These are phyloP conservation scores for Pseudocercospora fijiensis DNA, from an alignment of 2,329 filamentous ascomycete genomes.

Conservation along the genomic window DNA sequence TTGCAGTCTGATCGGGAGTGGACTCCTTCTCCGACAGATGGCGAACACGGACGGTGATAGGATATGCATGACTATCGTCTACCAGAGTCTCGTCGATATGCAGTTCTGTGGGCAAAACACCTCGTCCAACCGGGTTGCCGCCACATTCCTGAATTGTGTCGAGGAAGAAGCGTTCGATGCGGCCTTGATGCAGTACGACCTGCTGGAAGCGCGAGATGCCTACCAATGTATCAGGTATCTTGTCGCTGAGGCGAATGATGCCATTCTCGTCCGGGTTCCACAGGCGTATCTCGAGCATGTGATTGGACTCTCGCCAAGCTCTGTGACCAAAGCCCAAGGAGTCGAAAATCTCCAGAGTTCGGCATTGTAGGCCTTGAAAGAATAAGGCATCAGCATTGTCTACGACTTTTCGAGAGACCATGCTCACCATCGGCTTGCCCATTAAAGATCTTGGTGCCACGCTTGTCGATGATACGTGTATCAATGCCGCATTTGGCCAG, in stretches of 20 bases:
- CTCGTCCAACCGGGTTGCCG: conserved; percentile 59
- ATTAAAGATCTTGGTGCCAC: conserved; percentile 41
- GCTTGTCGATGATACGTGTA: conserved; percentile 45
- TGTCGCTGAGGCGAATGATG: conserved; percentile 55
- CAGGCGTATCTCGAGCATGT: conserved; percentile 59
- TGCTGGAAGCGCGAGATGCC: conserved; percentile 53
- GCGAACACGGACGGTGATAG: conserved; percentile 59
- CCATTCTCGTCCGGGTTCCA: conserved; percentile 62
- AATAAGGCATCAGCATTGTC: neutral
- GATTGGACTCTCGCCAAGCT: conserved; percentile 62
- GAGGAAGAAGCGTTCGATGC: conserved; percentile 59
- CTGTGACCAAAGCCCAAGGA: conserved; percentile 63
- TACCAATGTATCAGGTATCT: conserved; percentile 60
- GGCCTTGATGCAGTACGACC: conserved; percentile 67
- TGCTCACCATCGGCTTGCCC: conserved; percentile 41
- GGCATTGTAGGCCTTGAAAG: conserved; percentile 40
- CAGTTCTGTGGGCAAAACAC: conserved; percentile 58
- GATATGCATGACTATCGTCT: conserved; percentile 56
- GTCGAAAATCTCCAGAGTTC: conserved; percentile 51
- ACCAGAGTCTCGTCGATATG: conserved; percentile 54
- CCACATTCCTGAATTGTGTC: conserved; percentile 46
- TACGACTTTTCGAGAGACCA: neutral
- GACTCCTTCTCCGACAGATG: conserved; percentile 60
- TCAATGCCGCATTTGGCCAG: conserved; percentile 44
- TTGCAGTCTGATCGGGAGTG: conserved; percentile 49